A percentile compares a stretch with the other conserved stretches of the same genome.
Conservation (phyloP, 768 basidiomycete species). For the Nidularia pulvinata region DNA sequence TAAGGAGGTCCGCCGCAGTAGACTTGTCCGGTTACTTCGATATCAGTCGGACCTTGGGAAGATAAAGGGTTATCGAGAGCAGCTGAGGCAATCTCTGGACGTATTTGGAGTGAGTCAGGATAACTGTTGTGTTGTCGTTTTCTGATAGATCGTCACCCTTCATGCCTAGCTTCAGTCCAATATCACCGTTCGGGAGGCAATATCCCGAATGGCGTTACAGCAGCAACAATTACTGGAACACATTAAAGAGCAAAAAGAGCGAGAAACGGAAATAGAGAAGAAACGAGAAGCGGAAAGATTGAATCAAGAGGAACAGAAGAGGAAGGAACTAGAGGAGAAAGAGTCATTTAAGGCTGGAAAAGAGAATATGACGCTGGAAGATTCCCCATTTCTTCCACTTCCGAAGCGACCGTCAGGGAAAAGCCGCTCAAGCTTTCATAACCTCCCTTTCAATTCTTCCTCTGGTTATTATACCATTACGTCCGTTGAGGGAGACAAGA, state of each 20-base stretch:
- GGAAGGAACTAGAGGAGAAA: too few relatives aligned
- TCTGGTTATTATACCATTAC: too few relatives aligned
- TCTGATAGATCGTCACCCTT: neutral
- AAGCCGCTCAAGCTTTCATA: too few relatives aligned
- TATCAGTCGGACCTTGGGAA: constrained; percentile 9
- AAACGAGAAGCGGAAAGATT: neutral
- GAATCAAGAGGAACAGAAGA: neutral
- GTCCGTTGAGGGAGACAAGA: neutral
- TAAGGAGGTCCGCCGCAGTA: constrained; percentile 7
- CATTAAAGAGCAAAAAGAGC: neutral
- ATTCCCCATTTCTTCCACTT: too few relatives aligned
- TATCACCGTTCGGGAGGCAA: neutral
- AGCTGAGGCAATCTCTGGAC: constrained; percentile 16
- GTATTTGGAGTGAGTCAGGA: constrained; percentile 16
- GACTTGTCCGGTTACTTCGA: constrained; percentile 9
- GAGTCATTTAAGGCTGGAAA: too few relatives aligned
- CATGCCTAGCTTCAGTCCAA: neutral
- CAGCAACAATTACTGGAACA: neutral
- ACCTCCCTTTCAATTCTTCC: too few relatives aligned
- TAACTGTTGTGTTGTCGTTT: neutral
- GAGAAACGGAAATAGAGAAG: neutral
- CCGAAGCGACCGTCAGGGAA: too few relatives aligned
- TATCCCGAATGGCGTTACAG: neutral
- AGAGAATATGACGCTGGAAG: too few relatives aligned
- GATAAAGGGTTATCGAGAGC: constrained; percentile 13